Evolutionary conservation across 2,329 filamentous ascomycete genomes (phyloP).

Genomic region (Colletotrichum musae): DNA sequence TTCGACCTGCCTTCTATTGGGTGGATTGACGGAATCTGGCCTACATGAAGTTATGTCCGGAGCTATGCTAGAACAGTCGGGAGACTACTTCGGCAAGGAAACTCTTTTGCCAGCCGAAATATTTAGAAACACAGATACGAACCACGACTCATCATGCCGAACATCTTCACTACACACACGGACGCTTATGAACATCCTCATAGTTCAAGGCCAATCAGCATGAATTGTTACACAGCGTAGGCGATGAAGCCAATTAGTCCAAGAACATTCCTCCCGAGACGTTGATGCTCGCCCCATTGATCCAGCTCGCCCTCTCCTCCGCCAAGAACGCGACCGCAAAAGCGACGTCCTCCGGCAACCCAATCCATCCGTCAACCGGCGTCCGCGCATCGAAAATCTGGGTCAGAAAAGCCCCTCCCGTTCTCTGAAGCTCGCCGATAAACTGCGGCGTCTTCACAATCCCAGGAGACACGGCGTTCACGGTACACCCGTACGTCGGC

Average conservation of each 20-base stretch:
- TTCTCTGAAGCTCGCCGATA: constrained; percentile 53
- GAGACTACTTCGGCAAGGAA: too few species aligned
- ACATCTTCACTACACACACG: too few species aligned
- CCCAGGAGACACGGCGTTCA: constrained; percentile 60
- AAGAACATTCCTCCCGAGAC: constrained; percentile 46
- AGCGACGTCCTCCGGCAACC: constrained; percentile 60
- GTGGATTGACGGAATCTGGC: too few species aligned
- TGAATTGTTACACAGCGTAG: neutral
- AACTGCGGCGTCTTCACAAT: constrained; percentile 59
- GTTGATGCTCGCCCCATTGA: constrained; percentile 57
- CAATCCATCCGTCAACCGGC: constrained; percentile 59
- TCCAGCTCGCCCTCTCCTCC: constrained; percentile 60
- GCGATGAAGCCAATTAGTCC: neutral
- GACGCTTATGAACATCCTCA: too few species aligned
- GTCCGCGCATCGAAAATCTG: constrained; percentile 59
- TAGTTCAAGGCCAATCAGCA: neutral
- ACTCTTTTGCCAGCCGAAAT: too few species aligned
- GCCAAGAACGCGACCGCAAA: constrained; percentile 61
- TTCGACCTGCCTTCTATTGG: too few species aligned
- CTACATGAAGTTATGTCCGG: too few species aligned
- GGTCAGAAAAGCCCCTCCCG: constrained; percentile 48
- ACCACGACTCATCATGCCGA: too few species aligned
- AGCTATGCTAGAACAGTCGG: too few species aligned
- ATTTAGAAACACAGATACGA: too few species aligned
- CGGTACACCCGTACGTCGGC: constrained; percentile 60